Evolutionary conservation across 768 basidiomycete species (phyloP).

Genomic region (Brasilioporus rufonigricans): DNA sequence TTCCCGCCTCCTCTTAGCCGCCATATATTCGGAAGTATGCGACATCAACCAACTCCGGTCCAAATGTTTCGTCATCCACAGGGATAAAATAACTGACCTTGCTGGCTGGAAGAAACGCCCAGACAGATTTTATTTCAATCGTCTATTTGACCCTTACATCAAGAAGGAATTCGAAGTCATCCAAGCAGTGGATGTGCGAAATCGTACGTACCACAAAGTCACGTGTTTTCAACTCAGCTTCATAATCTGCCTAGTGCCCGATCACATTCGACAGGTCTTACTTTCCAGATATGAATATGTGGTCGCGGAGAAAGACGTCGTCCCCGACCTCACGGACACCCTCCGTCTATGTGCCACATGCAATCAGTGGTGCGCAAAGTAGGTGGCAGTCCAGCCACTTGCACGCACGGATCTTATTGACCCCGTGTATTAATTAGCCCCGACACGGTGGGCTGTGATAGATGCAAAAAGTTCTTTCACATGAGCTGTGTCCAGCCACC

Average conservation of each 20-base stretch:
- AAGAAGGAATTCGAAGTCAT: conserved; percentile 98
- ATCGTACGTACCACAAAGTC: conserved; percentile 57
- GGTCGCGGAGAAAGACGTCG: conserved; percentile 90
- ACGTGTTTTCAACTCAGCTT: conserved; percentile 18
- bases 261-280: conserved; percentile 74
- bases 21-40: conserved; percentile 95
- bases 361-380: conserved; percentile 87
- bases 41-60: conserved; percentile 92
- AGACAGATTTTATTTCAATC: conserved; percentile 95
- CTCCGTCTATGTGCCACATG: conserved; percentile 87
- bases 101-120: conserved; percentile 91
- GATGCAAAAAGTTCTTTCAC: conserved; percentile 93
- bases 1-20: conserved; percentile 87
- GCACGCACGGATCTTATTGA: conserved; percentile 19
- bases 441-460: conserved; percentile 86
- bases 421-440: conserved; percentile 39
- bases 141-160: conserved; percentile 96
- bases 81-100: conserved; percentile 92
- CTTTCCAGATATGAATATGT: conserved; percentile 89
- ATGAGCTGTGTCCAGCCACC: conserved; percentile 95
- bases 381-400: conserved; percentile 31
- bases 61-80: conserved; percentile 90
- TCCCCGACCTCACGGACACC: conserved; percentile 84
- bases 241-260: conserved; percentile 59
- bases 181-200: conserved; percentile 79